Percentiles rank a stretch among this genome's conserved stretches.
Conservation (phyloP, 371 early-diverging fungal species). For the Umbelopsis sp. region DNA sequence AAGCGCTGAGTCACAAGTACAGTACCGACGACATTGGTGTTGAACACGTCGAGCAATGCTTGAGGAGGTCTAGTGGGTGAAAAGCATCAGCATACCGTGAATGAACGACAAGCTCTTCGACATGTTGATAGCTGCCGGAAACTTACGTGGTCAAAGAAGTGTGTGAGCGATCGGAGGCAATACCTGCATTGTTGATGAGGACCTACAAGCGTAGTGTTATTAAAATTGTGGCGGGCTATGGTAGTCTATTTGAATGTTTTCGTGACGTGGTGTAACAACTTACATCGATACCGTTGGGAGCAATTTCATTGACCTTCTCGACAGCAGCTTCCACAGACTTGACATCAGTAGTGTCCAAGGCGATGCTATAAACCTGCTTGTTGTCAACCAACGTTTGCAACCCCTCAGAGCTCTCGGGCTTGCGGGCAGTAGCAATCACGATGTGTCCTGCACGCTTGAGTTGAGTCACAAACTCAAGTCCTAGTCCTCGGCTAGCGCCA, state of each 20-base stretch:
- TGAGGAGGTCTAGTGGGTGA: background rate
- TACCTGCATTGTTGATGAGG: conserved; percentile 28
- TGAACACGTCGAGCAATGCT: conserved; percentile 4
- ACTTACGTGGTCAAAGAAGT: background rate
- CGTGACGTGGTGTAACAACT: background rate
- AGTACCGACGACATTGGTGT: conserved; percentile 22
- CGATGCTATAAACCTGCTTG: conserved; percentile 24
- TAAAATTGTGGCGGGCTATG: background rate
- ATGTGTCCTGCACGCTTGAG: conserved; percentile 20
- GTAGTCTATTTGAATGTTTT: background rate
- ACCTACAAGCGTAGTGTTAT: background rate
- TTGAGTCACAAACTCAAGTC: conserved; percentile 34
- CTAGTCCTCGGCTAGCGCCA: conserved; percentile 34
- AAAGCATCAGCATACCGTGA: background rate
- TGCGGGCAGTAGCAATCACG: conserved; percentile 32
- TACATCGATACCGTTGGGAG: conserved; percentile 33
- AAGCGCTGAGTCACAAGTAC: background rate
- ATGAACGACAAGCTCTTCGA: background rate
- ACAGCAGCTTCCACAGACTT: conserved; percentile 31
- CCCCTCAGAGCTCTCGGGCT: conserved; percentile 21
- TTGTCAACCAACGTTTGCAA: conserved; percentile 27
- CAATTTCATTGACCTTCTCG: conserved; percentile 21
- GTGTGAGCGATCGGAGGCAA: background rate
- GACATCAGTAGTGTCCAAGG: conserved; percentile 22
- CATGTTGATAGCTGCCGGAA: background rate